Evolutionary conservation across 192 early-diverging fungal species (phyloP).

Genomic region (Umbelopsis isabellina): DNA sequence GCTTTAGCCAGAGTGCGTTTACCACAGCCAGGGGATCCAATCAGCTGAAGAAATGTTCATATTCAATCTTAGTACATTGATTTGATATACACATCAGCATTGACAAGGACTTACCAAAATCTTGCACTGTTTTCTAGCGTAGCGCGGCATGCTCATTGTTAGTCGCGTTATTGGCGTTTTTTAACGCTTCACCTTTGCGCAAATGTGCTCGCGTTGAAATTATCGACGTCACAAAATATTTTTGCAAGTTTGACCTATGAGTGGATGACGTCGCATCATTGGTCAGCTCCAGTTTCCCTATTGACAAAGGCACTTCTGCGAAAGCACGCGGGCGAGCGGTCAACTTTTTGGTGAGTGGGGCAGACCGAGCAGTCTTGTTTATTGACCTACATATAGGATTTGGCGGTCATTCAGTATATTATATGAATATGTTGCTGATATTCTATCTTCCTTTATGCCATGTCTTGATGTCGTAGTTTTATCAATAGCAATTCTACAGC

Average conservation of each 20-base stretch:
- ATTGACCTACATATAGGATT: background rate
- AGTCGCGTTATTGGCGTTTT: background rate
- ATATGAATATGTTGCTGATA: background rate
- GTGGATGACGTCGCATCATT: conserved; percentile 19
- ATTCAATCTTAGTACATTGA: background rate
- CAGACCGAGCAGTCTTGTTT: background rate
- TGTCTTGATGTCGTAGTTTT: background rate
- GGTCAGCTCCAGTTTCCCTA: background rate
- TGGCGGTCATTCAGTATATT: background rate
- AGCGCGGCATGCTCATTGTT: background rate
- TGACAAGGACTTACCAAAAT: background rate
- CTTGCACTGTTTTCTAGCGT: background rate
- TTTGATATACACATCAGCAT: background rate
- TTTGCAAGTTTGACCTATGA: background rate
- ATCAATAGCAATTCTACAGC: background rate
- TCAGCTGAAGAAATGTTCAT: conserved; percentile 9
- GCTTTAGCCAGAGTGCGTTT: conserved; percentile 26
- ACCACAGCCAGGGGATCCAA: conserved; percentile 26
- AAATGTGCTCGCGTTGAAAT: background rate
- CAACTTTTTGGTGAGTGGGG: conserved; percentile 24
- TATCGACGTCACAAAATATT: background rate
- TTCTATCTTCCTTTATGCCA: background rate
- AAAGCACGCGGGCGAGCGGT: conserved; percentile 21
- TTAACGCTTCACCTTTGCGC: background rate
- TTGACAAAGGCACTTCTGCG: conserved; percentile 1